Percentiles rank a stretch among this genome's conserved stretches.
Conservation (phyloP, 2,329 filamentous ascomycete genomes). For the Chalara sp. region DNA sequence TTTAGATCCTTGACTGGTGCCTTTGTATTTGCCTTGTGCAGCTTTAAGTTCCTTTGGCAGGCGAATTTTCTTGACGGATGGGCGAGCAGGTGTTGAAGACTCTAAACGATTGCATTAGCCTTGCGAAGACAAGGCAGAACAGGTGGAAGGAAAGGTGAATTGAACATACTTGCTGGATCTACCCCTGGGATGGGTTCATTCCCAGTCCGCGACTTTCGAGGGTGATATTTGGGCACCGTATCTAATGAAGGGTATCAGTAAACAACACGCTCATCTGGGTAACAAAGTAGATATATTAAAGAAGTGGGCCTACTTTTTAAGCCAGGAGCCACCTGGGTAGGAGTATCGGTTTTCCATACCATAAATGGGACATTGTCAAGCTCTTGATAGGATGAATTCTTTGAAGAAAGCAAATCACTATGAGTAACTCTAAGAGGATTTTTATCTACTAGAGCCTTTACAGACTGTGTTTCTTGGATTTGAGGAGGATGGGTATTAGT, state of each 20-base stretch:
- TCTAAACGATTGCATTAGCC: slow-evolving; percentile 8
- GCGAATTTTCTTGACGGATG: slow-evolving; percentile 17
- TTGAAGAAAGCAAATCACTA: slow-evolving; percentile 17
- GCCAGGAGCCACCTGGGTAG: slow-evolving; percentile 19
- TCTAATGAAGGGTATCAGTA: slow-evolving; percentile 9
- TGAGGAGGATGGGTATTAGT: not conserved
- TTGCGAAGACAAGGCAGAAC: not conserved
- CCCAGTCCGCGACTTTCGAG: slow-evolving; percentile 24
- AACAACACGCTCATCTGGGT: too few relatives aligned
- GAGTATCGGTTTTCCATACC: slow-evolving; percentile 15
- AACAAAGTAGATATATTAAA: too few relatives aligned
- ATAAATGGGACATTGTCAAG: slow-evolving; percentile 24
- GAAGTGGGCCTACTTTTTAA: slow-evolving; percentile 22
- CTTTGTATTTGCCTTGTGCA: slow-evolving; percentile 19
- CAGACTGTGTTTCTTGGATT: not conserved
- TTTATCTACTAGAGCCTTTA: slow-evolving; percentile 4
- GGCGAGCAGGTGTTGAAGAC: slow-evolving; percentile 14
- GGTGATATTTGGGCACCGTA: slow-evolving; percentile 26
- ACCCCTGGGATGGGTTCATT: slow-evolving; percentile 23
- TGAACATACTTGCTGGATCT: slow-evolving; percentile 22
- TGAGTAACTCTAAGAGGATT: slow-evolving; percentile 19
- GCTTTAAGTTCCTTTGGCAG: slow-evolving; percentile 17
- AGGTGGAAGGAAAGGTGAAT: not conserved
- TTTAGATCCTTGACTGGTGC: slow-evolving; percentile 18
- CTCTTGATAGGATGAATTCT: slow-evolving; percentile 13